Evolutionary conservation across 2,329 filamentous ascomycete species (phyloP), one percentile per base, ranked within the genome.

Genomic region (Aspergillus udagawae): DNA sequence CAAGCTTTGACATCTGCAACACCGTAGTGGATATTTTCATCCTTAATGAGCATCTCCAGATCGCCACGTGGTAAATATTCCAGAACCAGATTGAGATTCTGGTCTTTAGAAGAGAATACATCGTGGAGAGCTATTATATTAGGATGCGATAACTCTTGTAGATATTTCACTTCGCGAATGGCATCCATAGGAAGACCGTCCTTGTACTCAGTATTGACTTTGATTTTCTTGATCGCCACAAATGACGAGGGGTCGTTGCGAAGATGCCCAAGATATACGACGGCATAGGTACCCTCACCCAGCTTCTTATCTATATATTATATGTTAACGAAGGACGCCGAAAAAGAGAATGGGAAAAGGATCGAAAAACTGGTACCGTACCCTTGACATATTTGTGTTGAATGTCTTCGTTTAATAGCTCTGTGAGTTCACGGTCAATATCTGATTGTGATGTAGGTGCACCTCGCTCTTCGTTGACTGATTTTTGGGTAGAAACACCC

Each of bases 221-320:
- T 82, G 67, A 82, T 79, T 67, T 82, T 82, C 60, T 80, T 80
- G 53, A 82, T 82, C 47, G 94, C 94, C 61, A 99, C 90, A 54
- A 89, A 84, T 45, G 85, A 83, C 35, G 82, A 82, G 5, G 91
- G 88, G 66, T 94, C 86, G 58, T 77, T 72, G 61, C 87, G 85
- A 49, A 94, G 83, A 75, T 93, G 89, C 53, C 92, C 94, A 53
- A 92, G 86, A 79, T 92, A 97, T 69, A 99, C 94, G 68, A 95
- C 88, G 72, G 94, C 94, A 74, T 99, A 99, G 62, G 94, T 97
- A 79, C 94, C 94, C 76, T 96, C 91, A 73, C 94, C 94, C 59
- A 99, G 85, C 71, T 94, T 94, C 73, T 90, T 92, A 69, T 91
- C 90, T 91, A 64, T 10, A 23, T 28, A 29, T 17, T 44, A 17